Evolutionary conservation across 1,284 basidiomycete genomes (phyloP).

Genomic region (Fomes fomentarius): DNA sequence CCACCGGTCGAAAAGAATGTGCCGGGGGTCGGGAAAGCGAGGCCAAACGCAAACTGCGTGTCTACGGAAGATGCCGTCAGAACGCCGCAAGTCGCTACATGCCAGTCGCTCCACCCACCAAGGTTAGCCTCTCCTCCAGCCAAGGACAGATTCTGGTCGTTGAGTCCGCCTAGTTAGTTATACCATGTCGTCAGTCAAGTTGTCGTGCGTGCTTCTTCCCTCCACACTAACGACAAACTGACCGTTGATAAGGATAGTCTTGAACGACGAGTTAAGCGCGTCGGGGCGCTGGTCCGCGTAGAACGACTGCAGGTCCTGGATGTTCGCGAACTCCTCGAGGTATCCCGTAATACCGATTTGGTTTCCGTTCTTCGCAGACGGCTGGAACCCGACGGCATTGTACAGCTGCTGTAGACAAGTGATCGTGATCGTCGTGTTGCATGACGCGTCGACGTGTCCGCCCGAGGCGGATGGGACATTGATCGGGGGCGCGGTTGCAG

Average conservation of each 20-base stretch:
- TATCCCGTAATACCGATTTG: slow-evolving; percentile 65
- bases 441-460: slow-evolving; percentile 53
- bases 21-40: slow-evolving; percentile 51
- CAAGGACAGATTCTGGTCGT: slow-evolving; percentile 57
- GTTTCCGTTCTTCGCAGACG: slow-evolving; percentile 47
- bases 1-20: slow-evolving; percentile 66
- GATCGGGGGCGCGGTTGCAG: slow-evolving; percentile 32
- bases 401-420: slow-evolving; percentile 60
- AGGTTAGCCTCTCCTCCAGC: slow-evolving; percentile 75
- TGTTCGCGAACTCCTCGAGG: slow-evolving; percentile 58
- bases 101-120: slow-evolving; percentile 19
- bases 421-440: slow-evolving; percentile 54
- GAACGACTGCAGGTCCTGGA: slow-evolving; percentile 48
- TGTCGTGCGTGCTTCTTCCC: neutral
- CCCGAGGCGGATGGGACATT: slow-evolving; percentile 36
- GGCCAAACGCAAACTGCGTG: slow-evolving; percentile 66
- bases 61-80: slow-evolving; percentile 37
- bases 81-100: neutral
- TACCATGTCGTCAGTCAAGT: neutral
- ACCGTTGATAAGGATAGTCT: slow-evolving; percentile 42
- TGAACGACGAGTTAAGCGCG: slow-evolving; percentile 45
- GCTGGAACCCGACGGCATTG: slow-evolving; percentile 52
- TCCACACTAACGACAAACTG: neutral
- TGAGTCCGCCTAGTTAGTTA: slow-evolving; percentile 47
- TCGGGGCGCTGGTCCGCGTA: slow-evolving; percentile 35